Evolutionary conservation across 129 eudicot species (phyloP), one percentile per base, ranked within the genome.

Genomic region (Oenanthe sinensis): DNA sequence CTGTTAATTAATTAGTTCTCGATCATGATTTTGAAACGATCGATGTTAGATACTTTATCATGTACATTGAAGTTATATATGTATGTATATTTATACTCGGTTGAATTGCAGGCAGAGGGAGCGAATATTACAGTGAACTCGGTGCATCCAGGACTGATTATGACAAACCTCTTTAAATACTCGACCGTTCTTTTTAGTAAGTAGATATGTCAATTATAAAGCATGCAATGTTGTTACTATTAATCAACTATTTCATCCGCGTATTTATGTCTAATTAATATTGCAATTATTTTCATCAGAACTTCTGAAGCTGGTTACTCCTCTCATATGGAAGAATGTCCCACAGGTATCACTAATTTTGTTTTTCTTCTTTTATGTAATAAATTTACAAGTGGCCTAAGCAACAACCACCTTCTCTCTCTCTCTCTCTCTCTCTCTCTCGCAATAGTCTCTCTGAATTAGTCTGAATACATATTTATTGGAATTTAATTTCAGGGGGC

Each of bases 61-160:
- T 14, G 50, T 47, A 47, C 16, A 8, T 2, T 13, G 3, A 47
- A 47, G 12, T 20, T 60, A 6, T 60, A 26, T n/a, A 3, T 24
- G 2, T 26, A 22, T 58, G 3, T 24, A 2, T 63, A 8, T 24
- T 10, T 26, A 10, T 9, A 13, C 17, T 24, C 6, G 36, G 37
- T 49, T 39, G 30, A 16, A 54, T 49, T 83, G 79, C 88, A 91
- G 97, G 87, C 81, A 44, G 97, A 95, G 80, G 96, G 97, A 72
- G 95, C 86, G 58, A 92, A 92, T 82, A 87, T 95, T 3, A 95
- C 92, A 1, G 99, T 84, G 43, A 95, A 92, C 82, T 92, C 99
- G 4, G 93, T 95, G 74, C 99, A 95, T 87, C 99, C 99, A 20
- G 99, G 99, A 65, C 48, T 95, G 50, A 95, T 95, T 49, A 90